Percentiles rank a stretch among this genome's conserved stretches.
These are phyloP conservation scores for Leccinum subgranulosum DNA, from an alignment of 768 basidiomycete species.

Conservation along the genomic window DNA sequence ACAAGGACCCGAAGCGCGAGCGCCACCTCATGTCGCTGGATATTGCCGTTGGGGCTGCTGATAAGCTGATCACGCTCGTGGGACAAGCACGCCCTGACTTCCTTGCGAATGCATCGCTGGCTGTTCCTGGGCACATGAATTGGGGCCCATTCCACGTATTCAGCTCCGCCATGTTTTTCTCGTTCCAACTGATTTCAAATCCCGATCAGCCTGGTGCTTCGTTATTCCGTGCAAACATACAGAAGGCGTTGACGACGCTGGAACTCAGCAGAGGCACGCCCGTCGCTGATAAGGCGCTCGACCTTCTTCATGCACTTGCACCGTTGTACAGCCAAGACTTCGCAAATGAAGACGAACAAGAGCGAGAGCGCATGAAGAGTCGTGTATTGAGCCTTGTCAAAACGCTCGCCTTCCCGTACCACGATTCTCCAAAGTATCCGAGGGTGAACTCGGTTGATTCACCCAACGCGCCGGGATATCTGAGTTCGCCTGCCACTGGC, in stretches of 20 bases:
- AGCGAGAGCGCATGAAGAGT: constrained; percentile 57
- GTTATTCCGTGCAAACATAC: constrained; percentile 73
- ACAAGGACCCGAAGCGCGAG: constrained; percentile 33
- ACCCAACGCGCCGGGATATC: constrained; percentile 42
- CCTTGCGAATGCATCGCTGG: constrained; percentile 60
- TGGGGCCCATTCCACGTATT: constrained; percentile 85
- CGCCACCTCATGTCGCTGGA: constrained; percentile 59
- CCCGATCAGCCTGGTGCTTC: constrained; percentile 77
- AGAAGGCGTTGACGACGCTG: constrained; percentile 61
- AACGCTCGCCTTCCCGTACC: constrained; percentile 80
- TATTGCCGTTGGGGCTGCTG: constrained; percentile 72
- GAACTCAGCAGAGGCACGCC: constrained; percentile 62
- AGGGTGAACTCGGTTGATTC: constrained; percentile 44
- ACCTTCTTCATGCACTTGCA: constrained; percentile 66
- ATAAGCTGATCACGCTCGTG: constrained; percentile 74
- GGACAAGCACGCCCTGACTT: constrained; percentile 76
- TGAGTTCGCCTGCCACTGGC: constrained; percentile 56
- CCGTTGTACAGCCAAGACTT: constrained; percentile 72
- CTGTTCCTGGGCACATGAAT: constrained; percentile 79
- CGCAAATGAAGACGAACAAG: constrained; percentile 44
- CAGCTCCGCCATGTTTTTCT: constrained; percentile 87
- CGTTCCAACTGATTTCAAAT: constrained; percentile 81
- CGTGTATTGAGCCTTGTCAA: constrained; percentile 64
- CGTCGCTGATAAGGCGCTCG: constrained; percentile 72
- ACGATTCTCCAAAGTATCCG: constrained; percentile 59